These are phyloP conservation scores for Penicillium capsulatum DNA, from an alignment of 2,329 filamentous ascomycete species.

Conservation along the genomic window DNA sequence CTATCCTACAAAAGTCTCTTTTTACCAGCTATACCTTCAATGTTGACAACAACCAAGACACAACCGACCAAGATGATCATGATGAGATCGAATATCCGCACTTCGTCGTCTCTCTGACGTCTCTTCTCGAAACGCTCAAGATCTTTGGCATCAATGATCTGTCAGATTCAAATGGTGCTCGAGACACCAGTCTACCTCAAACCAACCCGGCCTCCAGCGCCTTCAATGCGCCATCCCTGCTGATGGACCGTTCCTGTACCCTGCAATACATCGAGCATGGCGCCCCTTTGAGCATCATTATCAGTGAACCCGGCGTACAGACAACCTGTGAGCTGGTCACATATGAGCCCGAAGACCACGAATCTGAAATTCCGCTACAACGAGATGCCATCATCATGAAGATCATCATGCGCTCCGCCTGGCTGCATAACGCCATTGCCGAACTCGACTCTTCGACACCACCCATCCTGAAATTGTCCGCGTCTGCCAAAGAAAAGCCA, in stretches of 20 bases:
- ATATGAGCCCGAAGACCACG: constrained; percentile 66
- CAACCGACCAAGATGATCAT: constrained; percentile 37
- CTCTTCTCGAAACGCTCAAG: constrained; percentile 87
- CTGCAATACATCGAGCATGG: constrained; percentile 72
- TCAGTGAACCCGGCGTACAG: constrained; percentile 80
- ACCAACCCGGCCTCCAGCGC: constrained; percentile 55
- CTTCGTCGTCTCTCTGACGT: constrained; percentile 83
- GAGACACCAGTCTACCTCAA: constrained; percentile 30
- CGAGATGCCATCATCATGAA: constrained; percentile 78
- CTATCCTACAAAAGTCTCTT: constrained; percentile 80
- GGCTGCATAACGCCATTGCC: constrained; percentile 49
- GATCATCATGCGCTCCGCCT: constrained; percentile 75
- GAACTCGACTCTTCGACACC: constrained; percentile 64
- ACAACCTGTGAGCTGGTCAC: constrained; percentile 88
- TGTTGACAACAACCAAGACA: constrained; percentile 16
- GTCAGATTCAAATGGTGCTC: constrained; percentile 33
- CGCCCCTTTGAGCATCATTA: constrained; percentile 73
- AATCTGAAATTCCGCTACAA: constrained; percentile 71
- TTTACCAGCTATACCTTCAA: constrained; percentile 82
- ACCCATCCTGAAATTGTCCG: constrained; percentile 64
- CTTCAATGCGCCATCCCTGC: constrained; percentile 77
- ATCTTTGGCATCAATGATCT: constrained; percentile 79
- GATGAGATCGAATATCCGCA: constrained; percentile 51
- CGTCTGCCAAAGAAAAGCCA: constrained; percentile 57
- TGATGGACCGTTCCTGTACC: constrained; percentile 80